Evolutionary conservation across 108 stramenopile genomes (phyloP).

Genomic region (Schizochytrium sp.): DNA sequence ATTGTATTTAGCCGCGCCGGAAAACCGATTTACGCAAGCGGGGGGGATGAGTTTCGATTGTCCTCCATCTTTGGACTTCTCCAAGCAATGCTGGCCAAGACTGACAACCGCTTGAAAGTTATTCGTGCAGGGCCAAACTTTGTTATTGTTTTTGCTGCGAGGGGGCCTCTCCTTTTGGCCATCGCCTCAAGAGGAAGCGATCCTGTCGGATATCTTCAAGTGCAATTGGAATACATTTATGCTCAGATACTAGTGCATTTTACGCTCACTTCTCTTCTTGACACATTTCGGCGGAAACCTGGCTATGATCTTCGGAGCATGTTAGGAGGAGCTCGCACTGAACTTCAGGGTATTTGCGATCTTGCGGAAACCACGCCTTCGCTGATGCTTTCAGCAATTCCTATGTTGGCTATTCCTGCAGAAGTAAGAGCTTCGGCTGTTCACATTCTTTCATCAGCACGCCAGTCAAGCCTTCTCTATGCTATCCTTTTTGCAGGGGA

Average conservation of each 20-base stretch:
- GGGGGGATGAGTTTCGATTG: slow-evolving; percentile 48
- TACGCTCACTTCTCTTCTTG: slow-evolving; percentile 2
- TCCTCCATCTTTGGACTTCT: slow-evolving; percentile 53
- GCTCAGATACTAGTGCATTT: slow-evolving; percentile 54
- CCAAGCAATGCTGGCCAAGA: slow-evolving; percentile 58
- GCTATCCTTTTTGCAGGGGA: slow-evolving; percentile 24
- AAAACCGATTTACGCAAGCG: slow-evolving; percentile 52
- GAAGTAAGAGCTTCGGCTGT: neutral
- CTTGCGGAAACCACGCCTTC: neutral
- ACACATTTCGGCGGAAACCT: neutral
- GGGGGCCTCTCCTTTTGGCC: slow-evolving; percentile 33
- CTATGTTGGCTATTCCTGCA: neutral
- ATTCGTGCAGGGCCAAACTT: slow-evolving; percentile 45
- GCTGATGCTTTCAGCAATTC: slow-evolving; percentile 4
- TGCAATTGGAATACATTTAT: slow-evolving; percentile 53
- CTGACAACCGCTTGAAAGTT: neutral
- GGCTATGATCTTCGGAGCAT: slow-evolving; percentile 49
- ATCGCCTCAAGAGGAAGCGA: neutral
- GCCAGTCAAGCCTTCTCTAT: slow-evolving; percentile 24
- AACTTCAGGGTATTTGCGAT: slow-evolving; percentile 21
- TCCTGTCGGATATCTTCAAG: slow-evolving; percentile 28
- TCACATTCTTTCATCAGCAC: neutral
- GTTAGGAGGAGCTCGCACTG: slow-evolving; percentile 31
- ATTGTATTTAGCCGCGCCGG: slow-evolving; percentile 54
- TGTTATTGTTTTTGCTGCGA: slow-evolving; percentile 47